Conservation (phyloP, 148 eudicot genomes). For the Cornus controversa region DNA sequence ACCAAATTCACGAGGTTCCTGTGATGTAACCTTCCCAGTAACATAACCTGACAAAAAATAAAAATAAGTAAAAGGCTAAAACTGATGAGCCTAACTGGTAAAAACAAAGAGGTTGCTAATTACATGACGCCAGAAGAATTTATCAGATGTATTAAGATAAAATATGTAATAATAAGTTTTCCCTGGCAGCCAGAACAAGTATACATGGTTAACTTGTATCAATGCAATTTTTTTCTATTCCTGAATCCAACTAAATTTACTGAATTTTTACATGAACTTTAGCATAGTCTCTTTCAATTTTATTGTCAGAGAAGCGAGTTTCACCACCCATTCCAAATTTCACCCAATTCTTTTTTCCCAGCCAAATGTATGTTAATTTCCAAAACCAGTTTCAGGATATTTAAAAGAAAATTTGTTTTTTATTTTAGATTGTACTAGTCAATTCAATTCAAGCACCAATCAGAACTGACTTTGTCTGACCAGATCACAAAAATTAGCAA, state of each 20-base stretch:
- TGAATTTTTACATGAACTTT: neutral
- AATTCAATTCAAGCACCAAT: neutral
- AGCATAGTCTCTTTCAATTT: neutral
- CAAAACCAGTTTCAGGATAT: neutral
- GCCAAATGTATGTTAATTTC: neutral
- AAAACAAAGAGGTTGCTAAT: neutral
- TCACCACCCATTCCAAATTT: neutral
- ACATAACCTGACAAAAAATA: slow-evolving; percentile 62
- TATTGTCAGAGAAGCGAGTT: neutral
- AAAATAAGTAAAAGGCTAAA: neutral
- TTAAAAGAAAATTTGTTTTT: neutral
- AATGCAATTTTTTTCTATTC: neutral
- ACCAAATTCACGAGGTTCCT: slow-evolving; percentile 94
- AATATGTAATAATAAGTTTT: neutral
- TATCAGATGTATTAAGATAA: neutral
- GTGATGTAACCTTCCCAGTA: slow-evolving; percentile 93
- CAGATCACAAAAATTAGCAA: neutral
- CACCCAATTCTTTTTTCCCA: neutral
- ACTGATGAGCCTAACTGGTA: neutral
- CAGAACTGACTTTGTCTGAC: neutral
- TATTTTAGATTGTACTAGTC: neutral
- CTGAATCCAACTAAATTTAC: neutral
- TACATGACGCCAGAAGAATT: neutral
- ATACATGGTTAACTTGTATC: neutral
- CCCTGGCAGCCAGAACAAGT: neutral